These are phyloP conservation scores for Pseudogymnoascus sp. DNA, from an alignment of 2,329 filamentous ascomycete species.

Conservation along the genomic window DNA sequence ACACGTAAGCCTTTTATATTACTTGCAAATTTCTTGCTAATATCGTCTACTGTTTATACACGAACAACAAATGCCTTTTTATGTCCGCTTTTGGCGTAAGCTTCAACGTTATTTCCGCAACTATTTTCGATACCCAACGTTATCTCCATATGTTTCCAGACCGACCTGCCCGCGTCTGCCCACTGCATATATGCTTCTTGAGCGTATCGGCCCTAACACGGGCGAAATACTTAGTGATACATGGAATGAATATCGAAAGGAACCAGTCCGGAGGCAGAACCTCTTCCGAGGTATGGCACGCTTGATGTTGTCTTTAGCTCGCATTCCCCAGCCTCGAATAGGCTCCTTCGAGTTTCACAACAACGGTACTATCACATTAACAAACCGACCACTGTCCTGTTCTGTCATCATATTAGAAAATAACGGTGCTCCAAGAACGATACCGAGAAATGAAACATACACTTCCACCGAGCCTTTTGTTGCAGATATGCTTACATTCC, in stretches of 20 bases:
- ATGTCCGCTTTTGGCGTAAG: constrained; percentile 18
- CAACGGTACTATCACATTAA: constrained; percentile 30
- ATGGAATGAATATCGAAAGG: constrained; percentile 20
- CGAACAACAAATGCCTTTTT: constrained; percentile 19
- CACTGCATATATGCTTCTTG: constrained; percentile 21
- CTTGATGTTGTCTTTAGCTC: constrained; percentile 24
- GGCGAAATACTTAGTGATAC: constrained; percentile 29
- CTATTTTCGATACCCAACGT: constrained; percentile 16
- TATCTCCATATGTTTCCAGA: constrained; percentile 17
- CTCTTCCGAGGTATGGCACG: constrained; percentile 30
- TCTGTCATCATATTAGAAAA: constrained; percentile 31
- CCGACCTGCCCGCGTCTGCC: constrained; percentile 14
- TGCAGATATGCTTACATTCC: constrained; percentile 23
- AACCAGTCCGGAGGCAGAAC: constrained; percentile 23
- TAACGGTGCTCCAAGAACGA: constrained; percentile 29
- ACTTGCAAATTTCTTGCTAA: constrained; percentile 15
- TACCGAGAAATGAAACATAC: constrained; percentile 30
- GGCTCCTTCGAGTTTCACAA: constrained; percentile 26
- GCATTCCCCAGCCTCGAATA: constrained; percentile 21
- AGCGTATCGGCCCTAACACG: constrained; percentile 19
- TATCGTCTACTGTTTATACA: constrained; percentile 18
- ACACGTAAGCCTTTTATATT: neutral
- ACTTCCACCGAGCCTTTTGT: constrained; percentile 21
- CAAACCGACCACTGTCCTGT: constrained; percentile 31
- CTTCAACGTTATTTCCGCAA: constrained; percentile 18